phyloP scores from a whole-genome alignment of 2,329 filamentous ascomycete genomes.

The Talaromyces sp. region DNA sequence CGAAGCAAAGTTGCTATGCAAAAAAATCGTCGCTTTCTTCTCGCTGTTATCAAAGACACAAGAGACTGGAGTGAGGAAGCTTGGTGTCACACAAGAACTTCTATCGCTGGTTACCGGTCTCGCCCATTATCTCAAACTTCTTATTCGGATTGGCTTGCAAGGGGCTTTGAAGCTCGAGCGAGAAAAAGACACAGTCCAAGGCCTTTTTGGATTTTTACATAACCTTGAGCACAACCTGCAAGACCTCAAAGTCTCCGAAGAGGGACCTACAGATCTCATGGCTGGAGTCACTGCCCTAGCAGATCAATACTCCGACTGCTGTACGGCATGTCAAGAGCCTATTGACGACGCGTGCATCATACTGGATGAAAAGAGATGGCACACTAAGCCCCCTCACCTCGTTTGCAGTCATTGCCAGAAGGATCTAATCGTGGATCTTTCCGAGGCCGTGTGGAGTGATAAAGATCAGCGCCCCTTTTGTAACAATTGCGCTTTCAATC shows the following conservation, averaged over 20 bases:
- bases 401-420: conserved; percentile 66
- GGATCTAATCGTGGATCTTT: conserved; percentile 66
- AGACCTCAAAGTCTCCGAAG: conserved; percentile 66
- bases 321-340: conserved; percentile 73
- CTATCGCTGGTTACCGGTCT: conserved; percentile 94
- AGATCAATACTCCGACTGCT: conserved; percentile 79
- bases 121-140: conserved; percentile 93
- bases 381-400: conserved; percentile 67
- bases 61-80: conserved; percentile 80
- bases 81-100: conserved; percentile 96
- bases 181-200: conserved; percentile 70
- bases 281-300: conserved; percentile 64
- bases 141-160: conserved; percentile 95
- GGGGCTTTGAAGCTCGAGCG: conserved; percentile 87
- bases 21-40: conserved; percentile 98
- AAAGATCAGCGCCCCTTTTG: conserved; percentile 70
- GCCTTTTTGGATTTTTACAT: conserved; percentile 77
- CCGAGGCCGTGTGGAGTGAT: conserved; percentile 69
- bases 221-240: conserved; percentile 80
- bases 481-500: conserved; percentile 56
- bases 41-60: conserved; percentile 91
- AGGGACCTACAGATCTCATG: conserved; percentile 61
- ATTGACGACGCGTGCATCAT: conserved; percentile 92
- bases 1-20: conserved; percentile 98
- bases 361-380: conserved; percentile 73